Base-by-base conservation (phyloP, 345 rosid genomes). In the Eucalyptus melliodora region DNA sequence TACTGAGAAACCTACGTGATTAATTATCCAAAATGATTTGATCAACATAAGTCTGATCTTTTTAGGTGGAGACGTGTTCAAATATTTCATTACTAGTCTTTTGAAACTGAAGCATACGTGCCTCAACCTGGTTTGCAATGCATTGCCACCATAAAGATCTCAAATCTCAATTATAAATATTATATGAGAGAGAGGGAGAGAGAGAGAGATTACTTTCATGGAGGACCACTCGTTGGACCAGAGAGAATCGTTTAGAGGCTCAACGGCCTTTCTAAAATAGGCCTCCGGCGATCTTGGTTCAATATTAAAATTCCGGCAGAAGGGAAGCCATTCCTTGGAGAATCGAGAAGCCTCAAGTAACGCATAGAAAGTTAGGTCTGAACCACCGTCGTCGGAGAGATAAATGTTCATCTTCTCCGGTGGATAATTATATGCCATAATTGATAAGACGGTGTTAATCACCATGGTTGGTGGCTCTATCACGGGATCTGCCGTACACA, bases 381-480 rank as follows among this genome's bases (percentile, higher is more conserved):
- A 34, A 34, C 37, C 37, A 34, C 37, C 37, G 37, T 34, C 37
- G 37, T 34, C 37, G 37, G 37, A 34, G 37, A 34, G 37, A 34
- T 34, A 34, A 34, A 34, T 34, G 37, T 34, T 34, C 37, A 34
- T 34, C 37, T 34, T 34, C 37, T 34, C 37, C 37, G 37, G 37
- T 34, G 37, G 37, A 34, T 34, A 34, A 34, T 34, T 34, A 34
- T 34, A 34, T 34, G 37, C 37, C 37, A 34, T 34, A 34, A 34
- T 34, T 34, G 37, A 34, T 34, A 94, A 89, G 24, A 97, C 91
- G 3, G 98, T 97, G 94, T 92, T 96, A 1, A 95, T 89, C 91
- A 95, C 98, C 96, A 97, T 47, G 62, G 88, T n/a, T 16, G 98
- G 97, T 86, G 97, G 99, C 94, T 97, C 99, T n/a, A 94, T 90